Base-by-base conservation (phyloP, 805 yeast species). In the Saccharomycopsis sp. region DNA sequence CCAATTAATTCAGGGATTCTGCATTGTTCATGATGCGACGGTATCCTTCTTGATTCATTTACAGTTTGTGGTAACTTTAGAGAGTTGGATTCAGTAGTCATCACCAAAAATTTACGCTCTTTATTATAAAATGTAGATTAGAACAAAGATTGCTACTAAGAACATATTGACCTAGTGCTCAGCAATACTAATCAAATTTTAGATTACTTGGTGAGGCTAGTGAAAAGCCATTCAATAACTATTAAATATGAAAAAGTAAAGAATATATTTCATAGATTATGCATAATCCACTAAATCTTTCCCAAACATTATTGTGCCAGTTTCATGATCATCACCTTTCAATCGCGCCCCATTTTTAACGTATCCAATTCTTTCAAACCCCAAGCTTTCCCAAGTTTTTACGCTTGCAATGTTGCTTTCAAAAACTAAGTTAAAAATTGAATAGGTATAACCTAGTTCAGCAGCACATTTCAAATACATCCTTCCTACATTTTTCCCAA, bases 391-490 rank as follows among this genome's bases (percentile, higher is more conserved):
- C 97, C 97, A 89, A 43, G 85, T 81, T 55, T 65, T 71, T 54
- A 69, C 59, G 55, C 95, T 84, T 2, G 88, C 96, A 2, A 64
- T 65, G 58, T 89, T 89, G 2, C 87, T 79, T 40, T 71, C 93
- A 58, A 81, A 89, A 0, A 89, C 97, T 40, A 89, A 68, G 61
- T 89, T 89, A 69, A 85, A 89, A 11, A 89, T 90, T 4, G 90
- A 81, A 56, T 85, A 85, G 4, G 71, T 75, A 62, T 81, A 89
- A 0, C 96, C 96, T 26, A 89, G 63, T 40, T 70, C 56, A 0
- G 94, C 89, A 0, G 93, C 96, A 76, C 81, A 78, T 41, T 63
- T 58, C 38, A 87, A 58, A 58, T 85, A 89, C 35, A 72, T 64
- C 45, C 64, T 64, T 3, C 94, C 97, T 57, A 89, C 56, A n/a